Evolutionary conservation across 2,329 filamentous ascomycete species (phyloP), one percentile per base, ranked within the genome.

Genomic region (Diaporthe sp.): DNA sequence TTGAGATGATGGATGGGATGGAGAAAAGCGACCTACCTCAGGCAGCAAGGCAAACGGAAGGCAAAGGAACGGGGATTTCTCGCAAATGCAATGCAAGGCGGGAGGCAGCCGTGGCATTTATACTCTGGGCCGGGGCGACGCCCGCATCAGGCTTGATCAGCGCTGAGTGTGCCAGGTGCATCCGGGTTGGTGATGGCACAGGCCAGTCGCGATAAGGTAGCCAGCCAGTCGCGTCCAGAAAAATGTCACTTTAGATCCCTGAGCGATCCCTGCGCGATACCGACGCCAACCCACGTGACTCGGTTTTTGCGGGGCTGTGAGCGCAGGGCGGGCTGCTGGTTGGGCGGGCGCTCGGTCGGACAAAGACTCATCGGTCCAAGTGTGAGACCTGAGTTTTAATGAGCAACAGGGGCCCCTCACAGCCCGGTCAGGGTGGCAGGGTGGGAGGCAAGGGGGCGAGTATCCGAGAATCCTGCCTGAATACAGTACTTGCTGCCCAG

Each of bases 351-450:
- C 38, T 70, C 67, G 67, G 72, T 69, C 61, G 40, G 30, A 42
- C 55, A 57, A 71, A 38, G 74, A 76, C 74, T 74, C 74, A 76
- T 76, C 74, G 45, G 72, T 74, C 17, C 58, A 61, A 66, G 68
- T 74, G 67, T 66, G 57, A 74, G 67, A 66, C 66, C 57, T 45
- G 60, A 55, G 54, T 71, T 72, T 74, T 15, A 42, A 38, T 58
- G 68, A 74, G 67, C 50, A 72, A 57, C 74, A 74, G 52, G 72
- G 74, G 47, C n/a, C 33, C 45, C 15, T 66, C n/a, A 33, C 61
- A 67, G 42, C 45, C 61, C 30, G 61, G 61, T 28, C 45, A 35
- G 72, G 71, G 57, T 55, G 28, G 45, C 35, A 66, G 52, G 74
- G 25, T 70, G 57, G 42, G 22, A 69, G 22, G 42, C 74, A 73